A percentile compares a stretch with the other conserved stretches of the same genome.
Conservation (phyloP, 106 monocot species). For the Amphibolis antarctica region DNA sequence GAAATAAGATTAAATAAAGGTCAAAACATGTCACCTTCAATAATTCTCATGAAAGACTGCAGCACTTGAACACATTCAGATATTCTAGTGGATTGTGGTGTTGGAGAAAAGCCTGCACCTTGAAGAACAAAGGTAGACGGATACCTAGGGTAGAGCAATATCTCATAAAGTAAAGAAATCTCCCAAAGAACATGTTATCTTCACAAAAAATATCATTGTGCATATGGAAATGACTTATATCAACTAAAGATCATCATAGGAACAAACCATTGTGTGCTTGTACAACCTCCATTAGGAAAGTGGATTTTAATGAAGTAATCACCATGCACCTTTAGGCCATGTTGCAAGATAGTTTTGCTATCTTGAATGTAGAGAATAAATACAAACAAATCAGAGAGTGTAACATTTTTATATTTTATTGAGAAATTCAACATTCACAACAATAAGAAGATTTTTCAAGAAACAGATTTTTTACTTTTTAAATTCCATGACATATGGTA, state of each 20-base stretch:
- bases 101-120: conserved; percentile 59
- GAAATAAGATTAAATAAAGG: not conserved
- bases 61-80: conserved; percentile 35
- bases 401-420: not conserved
- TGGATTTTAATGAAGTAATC: conserved; percentile 42
- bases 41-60: conserved; percentile 38
- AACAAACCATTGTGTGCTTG: conserved; percentile 45
- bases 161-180: not conserved
- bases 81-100: conserved; percentile 54
- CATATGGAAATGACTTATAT: not conserved
- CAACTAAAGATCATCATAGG: not conserved
- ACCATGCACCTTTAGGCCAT: conserved; percentile 36
- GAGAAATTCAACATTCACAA: not conserved
- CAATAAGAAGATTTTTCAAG: not conserved
- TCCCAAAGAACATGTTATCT: not conserved
- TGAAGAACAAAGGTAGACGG: conserved; percentile 71
- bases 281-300: conserved; percentile 19
- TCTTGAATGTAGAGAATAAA: conserved; percentile 4
- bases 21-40: conserved; percentile 31
- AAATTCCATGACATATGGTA: not conserved
- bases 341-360: conserved; percentile 28
- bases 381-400: not conserved
- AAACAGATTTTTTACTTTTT: not conserved
- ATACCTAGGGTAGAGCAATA: conserved; percentile 27
- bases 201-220: not conserved